Evolutionary conservation across 441 rosid genomes (phyloP).

Genomic region (Brassica hybrid): DNA sequence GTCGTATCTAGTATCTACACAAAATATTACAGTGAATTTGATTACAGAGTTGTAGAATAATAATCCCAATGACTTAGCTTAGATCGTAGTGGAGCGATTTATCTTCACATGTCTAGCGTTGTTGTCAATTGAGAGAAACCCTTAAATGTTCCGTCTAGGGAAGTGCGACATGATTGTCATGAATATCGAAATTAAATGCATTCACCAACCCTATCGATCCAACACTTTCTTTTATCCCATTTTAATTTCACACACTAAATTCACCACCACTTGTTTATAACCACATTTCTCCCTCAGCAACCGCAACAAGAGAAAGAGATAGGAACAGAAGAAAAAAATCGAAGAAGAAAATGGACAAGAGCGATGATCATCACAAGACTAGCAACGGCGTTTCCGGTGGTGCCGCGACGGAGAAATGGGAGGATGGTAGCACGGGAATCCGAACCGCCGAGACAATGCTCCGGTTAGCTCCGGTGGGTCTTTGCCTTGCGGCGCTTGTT

Average conservation of each 20-base stretch:
- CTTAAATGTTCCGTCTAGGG: constrained; percentile 37
- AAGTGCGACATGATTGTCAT: constrained; percentile 38
- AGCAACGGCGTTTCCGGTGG: constrained; percentile 24
- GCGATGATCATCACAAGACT: constrained; percentile 45
- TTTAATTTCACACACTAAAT: constrained; percentile 29
- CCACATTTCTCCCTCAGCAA: constrained; percentile 8
- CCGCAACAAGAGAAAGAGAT: constrained; percentile 11
- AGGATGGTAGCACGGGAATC: constrained; percentile 41
- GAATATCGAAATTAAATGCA: constrained; percentile 50
- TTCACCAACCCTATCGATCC: constrained; percentile 32
- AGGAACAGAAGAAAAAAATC: neutral
- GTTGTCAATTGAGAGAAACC: constrained; percentile 8
- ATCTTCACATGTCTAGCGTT: neutral
- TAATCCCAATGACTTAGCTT: neutral
- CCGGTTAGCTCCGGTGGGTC: constrained; percentile 71
- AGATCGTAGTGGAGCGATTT: constrained; percentile 15
- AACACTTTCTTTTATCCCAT: neutral
- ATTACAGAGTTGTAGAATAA: neutral
- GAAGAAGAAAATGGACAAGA: constrained; percentile 25
- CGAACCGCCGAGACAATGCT: constrained; percentile 67
- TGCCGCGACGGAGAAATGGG: constrained; percentile 33
- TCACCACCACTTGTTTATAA: constrained; percentile 26
- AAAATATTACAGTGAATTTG: neutral
- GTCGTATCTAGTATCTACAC: constrained; percentile 4
- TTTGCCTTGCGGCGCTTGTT: constrained; percentile 76